Conservation (phyloP, 176 grass and related monocot species). For the Triticum timopheevii region DNA sequence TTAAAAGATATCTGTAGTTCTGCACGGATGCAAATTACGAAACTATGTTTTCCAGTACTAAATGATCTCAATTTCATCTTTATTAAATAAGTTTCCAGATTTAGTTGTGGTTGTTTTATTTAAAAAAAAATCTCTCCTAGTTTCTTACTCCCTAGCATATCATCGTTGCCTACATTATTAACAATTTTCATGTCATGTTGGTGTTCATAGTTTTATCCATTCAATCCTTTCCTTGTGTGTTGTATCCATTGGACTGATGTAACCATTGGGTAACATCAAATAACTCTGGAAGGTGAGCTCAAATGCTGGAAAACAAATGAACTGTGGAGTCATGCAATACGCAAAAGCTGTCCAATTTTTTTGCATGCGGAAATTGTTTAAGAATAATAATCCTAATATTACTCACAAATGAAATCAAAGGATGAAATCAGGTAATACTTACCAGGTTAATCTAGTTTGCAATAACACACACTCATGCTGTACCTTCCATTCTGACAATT, state of each 20-base stretch:
- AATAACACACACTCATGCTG: neutral
- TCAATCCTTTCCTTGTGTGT: neutral
- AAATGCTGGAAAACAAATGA: neutral
- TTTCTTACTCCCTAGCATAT: neutral
- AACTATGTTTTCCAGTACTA: neutral
- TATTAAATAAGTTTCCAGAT: neutral
- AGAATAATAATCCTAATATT: neutral
- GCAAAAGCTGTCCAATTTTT: neutral
- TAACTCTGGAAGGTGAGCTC: neutral
- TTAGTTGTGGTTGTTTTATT: neutral
- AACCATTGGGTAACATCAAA: neutral
- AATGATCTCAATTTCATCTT: slow-evolving; percentile 1
- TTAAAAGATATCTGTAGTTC: slow-evolving; percentile 8
- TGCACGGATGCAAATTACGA: neutral
- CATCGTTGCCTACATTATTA: neutral
- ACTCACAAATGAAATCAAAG: neutral
- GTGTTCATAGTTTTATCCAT: neutral
- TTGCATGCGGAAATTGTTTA: neutral
- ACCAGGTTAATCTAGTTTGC: neutral
- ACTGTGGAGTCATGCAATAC: neutral
- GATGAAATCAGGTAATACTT: neutral
- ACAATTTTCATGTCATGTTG: neutral
- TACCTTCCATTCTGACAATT: slow-evolving; percentile 10
- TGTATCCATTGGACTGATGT: neutral
- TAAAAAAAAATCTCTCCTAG: neutral